A percentile compares a stretch with the other conserved stretches of the same genome.
These are phyloP conservation scores for Dissophora ornata DNA, from an alignment of 192 early-diverging fungal species.

Conservation along the genomic window DNA sequence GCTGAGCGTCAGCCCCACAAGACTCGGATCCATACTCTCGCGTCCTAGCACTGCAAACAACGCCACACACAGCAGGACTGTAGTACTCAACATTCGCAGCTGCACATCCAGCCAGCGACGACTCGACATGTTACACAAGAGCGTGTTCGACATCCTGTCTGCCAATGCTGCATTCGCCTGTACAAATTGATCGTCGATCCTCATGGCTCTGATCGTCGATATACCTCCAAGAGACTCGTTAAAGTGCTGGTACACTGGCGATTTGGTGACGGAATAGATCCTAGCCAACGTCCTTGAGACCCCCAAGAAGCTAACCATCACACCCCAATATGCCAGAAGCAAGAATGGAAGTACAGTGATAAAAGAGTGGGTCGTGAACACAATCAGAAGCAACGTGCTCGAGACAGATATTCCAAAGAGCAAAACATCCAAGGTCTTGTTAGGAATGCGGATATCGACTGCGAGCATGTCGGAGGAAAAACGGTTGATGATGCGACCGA, in stretches of 20 bases:
- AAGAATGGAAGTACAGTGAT: conserved; percentile 24
- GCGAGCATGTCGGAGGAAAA: conserved; percentile 48
- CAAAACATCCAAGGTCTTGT: conserved; percentile 39
- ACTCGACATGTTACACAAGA: conserved; percentile 31
- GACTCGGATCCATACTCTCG: conserved; percentile 67
- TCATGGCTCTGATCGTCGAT: conserved; percentile 63
- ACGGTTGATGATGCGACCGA: conserved; percentile 74
- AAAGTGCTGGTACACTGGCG: conserved; percentile 74
- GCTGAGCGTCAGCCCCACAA: conserved; percentile 54
- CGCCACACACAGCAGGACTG: conserved; percentile 8
- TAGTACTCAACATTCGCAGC: conserved; percentile 50
- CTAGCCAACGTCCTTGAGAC: conserved; percentile 76
- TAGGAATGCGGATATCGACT: conserved; percentile 26
- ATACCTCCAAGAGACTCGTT: conserved; percentile 64
- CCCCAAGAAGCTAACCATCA: conserved; percentile 63
- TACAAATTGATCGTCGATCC: conserved; percentile 62
- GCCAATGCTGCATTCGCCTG: conserved; percentile 51
- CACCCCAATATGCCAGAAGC: conserved; percentile 38
- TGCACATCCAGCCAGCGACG: conserved; percentile 42
- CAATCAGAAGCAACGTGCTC: conserved; percentile 20
- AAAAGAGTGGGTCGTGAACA: conserved; percentile 33
- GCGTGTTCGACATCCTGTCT: conserved; percentile 25
- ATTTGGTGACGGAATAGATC: conserved; percentile 74
- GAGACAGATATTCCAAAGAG: conserved; percentile 46
- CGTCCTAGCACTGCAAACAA: conserved; percentile 25